phyloP scores from a whole-genome alignment of 2,329 filamentous ascomycete genomes.

The Claviceps humidiphila region DNA sequence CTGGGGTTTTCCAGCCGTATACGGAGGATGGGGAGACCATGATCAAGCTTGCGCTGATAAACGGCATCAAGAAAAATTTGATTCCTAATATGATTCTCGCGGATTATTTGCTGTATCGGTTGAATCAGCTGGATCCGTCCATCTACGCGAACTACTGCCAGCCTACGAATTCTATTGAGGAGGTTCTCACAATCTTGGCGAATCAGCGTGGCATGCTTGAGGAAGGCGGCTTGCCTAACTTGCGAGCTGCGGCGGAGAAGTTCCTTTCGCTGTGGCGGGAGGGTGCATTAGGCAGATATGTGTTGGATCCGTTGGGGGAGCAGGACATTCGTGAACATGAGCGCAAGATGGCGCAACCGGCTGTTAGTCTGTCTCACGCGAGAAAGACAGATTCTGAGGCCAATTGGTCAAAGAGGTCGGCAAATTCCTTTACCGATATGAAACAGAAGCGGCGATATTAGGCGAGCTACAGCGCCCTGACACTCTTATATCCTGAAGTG shows the following conservation, averaged over 20 bases:
- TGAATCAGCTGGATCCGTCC: slow-evolving; percentile 54
- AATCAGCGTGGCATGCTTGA: slow-evolving; percentile 60
- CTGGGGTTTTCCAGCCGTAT: slow-evolving; percentile 90
- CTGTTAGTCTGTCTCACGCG: slow-evolving; percentile 54
- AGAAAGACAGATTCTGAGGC: slow-evolving; percentile 37
- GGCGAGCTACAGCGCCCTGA: neutral
- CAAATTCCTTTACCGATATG: slow-evolving; percentile 18
- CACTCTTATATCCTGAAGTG: no score
- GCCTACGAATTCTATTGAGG: slow-evolving; percentile 75
- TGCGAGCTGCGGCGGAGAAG: slow-evolving; percentile 63
- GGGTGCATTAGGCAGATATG: slow-evolving; percentile 62
- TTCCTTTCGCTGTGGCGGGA: slow-evolving; percentile 71
- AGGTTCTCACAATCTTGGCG: slow-evolving; percentile 59
- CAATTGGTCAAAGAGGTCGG: slow-evolving; percentile 34
- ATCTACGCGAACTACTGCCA: slow-evolving; percentile 48
- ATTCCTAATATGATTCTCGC: slow-evolving; percentile 66
- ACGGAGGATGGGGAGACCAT: slow-evolving; percentile 74
- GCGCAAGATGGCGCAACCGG: slow-evolving; percentile 31
- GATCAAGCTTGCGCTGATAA: slow-evolving; percentile 87
- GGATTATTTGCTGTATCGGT: slow-evolving; percentile 77
- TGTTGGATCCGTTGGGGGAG: slow-evolving; percentile 62
- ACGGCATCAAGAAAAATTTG: slow-evolving; percentile 80
- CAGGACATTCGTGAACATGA: slow-evolving; percentile 39
- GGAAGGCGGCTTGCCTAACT: slow-evolving; percentile 57
- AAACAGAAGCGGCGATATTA: slow-evolving; percentile 20